Conservation (phyloP, 352 stramenopile genomes). For the Phytophthora sojae region DNA sequence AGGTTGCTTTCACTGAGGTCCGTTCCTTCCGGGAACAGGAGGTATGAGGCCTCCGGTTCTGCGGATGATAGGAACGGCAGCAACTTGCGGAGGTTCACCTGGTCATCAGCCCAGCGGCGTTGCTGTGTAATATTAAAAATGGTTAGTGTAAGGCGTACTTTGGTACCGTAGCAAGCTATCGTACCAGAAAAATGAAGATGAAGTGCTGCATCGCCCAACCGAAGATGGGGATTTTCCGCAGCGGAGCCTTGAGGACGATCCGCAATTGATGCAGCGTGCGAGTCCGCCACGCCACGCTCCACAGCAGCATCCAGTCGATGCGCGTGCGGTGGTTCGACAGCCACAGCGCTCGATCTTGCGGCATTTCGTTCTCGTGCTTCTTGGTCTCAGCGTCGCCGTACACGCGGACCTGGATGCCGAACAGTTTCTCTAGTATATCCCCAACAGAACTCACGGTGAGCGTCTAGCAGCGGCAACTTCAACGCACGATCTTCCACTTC, state of each 20-base stretch:
- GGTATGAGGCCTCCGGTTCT: slow-evolving; percentile 68
- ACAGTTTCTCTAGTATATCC: slow-evolving; percentile 54
- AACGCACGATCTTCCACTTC: not conserved
- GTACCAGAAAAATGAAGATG: slow-evolving; percentile 83
- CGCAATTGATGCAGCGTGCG: slow-evolving; percentile 59
- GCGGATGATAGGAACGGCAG: slow-evolving; percentile 59
- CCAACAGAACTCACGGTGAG: slow-evolving; percentile 22
- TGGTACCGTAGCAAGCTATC: not conserved
- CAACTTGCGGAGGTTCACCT: slow-evolving; percentile 57
- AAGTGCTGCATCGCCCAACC: slow-evolving; percentile 90
- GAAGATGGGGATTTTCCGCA: slow-evolving; percentile 79
- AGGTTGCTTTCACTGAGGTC: slow-evolving; percentile 76
- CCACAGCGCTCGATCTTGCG: slow-evolving; percentile 72
- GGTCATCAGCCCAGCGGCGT: slow-evolving; percentile 70
- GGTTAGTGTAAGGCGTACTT: not conserved
- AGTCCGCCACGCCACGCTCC: slow-evolving; percentile 69
- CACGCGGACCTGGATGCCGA: slow-evolving; percentile 66
- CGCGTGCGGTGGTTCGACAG: slow-evolving; percentile 83
- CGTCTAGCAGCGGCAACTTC: slow-evolving; percentile 29
- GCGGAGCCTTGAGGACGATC: slow-evolving; percentile 82
- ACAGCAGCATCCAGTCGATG: slow-evolving; percentile 89
- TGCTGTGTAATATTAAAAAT: slow-evolving; percentile 35
- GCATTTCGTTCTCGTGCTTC: slow-evolving; percentile 50
- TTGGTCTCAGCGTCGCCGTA: slow-evolving; percentile 69
- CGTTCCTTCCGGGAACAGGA: slow-evolving; percentile 87